These are phyloP conservation scores for Cutaneotrichosporon arboriforme DNA, from an alignment of 1,284 basidiomycete genomes.

Conservation along the genomic window DNA sequence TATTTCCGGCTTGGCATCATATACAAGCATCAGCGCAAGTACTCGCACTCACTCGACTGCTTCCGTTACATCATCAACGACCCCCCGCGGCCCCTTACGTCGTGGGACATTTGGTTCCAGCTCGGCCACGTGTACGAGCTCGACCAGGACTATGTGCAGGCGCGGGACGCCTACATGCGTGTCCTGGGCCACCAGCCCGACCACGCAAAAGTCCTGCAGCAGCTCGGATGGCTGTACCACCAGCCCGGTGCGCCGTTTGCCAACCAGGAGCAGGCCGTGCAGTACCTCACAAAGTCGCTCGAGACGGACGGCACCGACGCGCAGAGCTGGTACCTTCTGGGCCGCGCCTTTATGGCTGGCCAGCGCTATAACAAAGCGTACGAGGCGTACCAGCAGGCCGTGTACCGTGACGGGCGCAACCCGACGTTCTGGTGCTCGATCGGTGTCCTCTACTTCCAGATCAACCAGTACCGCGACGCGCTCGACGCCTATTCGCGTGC, in stretches of 20 bases:
- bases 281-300: conserved; percentile 87
- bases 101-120: conserved; percentile 99
- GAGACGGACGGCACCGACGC: conserved; percentile 94
- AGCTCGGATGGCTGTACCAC: conserved; percentile 96
- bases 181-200: conserved; percentile 88
- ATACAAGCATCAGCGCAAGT: conserved; percentile 98
- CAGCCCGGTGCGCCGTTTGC: conserved; percentile 90
- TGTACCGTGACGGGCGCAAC: conserved; percentile 96
- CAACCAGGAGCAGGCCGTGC: conserved; percentile 89
- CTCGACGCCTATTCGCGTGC: conserved; percentile 97
- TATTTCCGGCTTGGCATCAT: conserved; percentile 97
- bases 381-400: conserved; percentile 98
- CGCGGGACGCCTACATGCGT: conserved; percentile 95
- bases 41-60: conserved; percentile 74
- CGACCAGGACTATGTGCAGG: conserved; percentile 51
- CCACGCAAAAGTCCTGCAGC: conserved; percentile 95
- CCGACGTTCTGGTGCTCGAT: conserved; percentile 99
- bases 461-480: conserved; percentile 97
- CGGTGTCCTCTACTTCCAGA: conserved; percentile 98
- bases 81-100: conserved; percentile 89
- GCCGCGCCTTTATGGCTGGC: conserved; percentile 97
- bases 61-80: conserved; percentile 95
- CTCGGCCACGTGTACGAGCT: conserved; percentile 95
- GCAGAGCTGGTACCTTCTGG: conserved; percentile 97
- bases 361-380: conserved; percentile 99